phyloP scores from a whole-genome alignment of 768 basidiomycete species.

The Suillus occidentalis region DNA sequence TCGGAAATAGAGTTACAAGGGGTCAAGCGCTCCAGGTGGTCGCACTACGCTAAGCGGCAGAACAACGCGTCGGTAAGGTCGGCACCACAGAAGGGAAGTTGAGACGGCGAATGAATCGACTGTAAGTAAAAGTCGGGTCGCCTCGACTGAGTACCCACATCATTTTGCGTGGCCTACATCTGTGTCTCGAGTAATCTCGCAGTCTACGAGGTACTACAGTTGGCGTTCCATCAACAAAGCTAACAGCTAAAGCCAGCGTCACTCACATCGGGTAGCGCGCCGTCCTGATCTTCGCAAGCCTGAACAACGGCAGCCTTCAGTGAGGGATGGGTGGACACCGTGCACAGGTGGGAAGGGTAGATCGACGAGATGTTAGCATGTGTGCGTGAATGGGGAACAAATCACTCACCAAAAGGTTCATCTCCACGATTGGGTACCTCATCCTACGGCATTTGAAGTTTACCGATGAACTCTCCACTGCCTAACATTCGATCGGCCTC shows the following conservation, averaged over 20 bases:
- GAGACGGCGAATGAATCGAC: conserved; percentile 84
- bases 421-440: background rate
- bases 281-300: no score
- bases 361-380: no score
- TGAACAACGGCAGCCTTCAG: no score
- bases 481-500: background rate
- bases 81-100: conserved; percentile 74
- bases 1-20: conserved; percentile 73
- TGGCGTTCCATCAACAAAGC: no score
- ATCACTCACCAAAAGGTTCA: background rate
- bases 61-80: conserved; percentile 77
- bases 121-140: conserved; percentile 82
- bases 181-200: no score
- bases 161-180: conserved; percentile 47
- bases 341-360: no score
- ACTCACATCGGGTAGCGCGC: no score
- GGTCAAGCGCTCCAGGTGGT: conserved; percentile 84
- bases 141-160: conserved; percentile 62
- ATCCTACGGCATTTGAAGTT: background rate
- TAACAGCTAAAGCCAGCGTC: no score
- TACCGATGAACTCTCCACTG: background rate
- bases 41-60: conserved; percentile 67
- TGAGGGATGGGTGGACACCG: no score
- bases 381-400: background rate
- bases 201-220: no score